phyloP scores from a whole-genome alignment of 805 yeast species.

The Saccharomyces jurei region DNA sequence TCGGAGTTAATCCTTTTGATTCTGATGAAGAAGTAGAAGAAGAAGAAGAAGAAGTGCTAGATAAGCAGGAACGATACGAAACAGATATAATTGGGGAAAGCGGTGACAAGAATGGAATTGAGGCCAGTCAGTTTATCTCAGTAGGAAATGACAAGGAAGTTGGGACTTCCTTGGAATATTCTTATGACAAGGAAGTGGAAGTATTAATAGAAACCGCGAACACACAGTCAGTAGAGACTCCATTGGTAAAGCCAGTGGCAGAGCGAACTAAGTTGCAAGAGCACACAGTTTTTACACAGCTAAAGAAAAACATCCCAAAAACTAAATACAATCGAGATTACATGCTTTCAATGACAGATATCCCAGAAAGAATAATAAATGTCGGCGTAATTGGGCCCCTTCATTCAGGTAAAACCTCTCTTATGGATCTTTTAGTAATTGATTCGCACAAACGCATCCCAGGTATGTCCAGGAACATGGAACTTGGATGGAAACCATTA shows the following conservation, averaged over 20 bases:
- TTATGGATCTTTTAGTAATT: slow-evolving; percentile 57
- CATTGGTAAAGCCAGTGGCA: slow-evolving; percentile 51
- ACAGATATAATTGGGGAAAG: slow-evolving; percentile 1
- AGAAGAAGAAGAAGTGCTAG: neutral
- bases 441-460: slow-evolving; percentile 51
- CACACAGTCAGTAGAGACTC: slow-evolving; percentile 46
- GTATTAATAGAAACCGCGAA: slow-evolving; percentile 50
- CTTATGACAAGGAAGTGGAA: slow-evolving; percentile 58
- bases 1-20: slow-evolving; percentile 7
- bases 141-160: slow-evolving; percentile 5
- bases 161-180: slow-evolving; percentile 32
- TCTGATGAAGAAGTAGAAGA: slow-evolving; percentile 2
- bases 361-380: slow-evolving; percentile 64
- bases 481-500: slow-evolving; percentile 37
- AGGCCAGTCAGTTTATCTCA: neutral
- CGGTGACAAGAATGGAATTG: slow-evolving; percentile 8
- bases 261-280: slow-evolving; percentile 30
- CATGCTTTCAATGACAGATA: slow-evolving; percentile 39
- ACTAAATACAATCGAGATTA: slow-evolving; percentile 57
- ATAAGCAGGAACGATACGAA: neutral
- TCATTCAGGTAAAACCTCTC: slow-evolving; percentile 79
- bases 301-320: slow-evolving; percentile 40
- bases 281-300: slow-evolving; percentile 13
- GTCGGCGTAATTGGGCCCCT: slow-evolving; percentile 72
- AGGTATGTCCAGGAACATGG: slow-evolving; percentile 22